These are phyloP conservation scores for Lyophyllum atratum DNA, from an alignment of 768 basidiomycete species.

Conservation along the genomic window DNA sequence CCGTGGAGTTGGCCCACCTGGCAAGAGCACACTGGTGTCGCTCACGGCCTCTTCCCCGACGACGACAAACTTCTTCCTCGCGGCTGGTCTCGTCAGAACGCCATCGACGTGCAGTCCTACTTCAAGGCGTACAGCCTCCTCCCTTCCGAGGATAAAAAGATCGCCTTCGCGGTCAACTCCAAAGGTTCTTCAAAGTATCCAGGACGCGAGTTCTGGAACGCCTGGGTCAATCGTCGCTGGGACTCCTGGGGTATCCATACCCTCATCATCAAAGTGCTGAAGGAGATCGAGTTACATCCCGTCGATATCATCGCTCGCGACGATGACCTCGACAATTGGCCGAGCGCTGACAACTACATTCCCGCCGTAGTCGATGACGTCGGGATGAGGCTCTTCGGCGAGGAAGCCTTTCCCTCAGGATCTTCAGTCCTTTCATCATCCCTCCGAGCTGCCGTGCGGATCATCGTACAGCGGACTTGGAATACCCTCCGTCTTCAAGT, in stretches of 20 bases:
- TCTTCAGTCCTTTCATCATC: background rate
- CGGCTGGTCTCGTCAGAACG: slow-evolving; percentile 11
- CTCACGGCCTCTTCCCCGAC: slow-evolving; percentile 8
- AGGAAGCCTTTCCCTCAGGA: slow-evolving; percentile 1
- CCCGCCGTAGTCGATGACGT: slow-evolving; percentile 8
- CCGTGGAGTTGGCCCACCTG: background rate
- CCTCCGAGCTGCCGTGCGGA: background rate
- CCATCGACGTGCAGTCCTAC: slow-evolving; percentile 13
- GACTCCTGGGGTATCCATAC: slow-evolving; percentile 14
- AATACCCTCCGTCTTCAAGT: background rate
- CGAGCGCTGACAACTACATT: slow-evolving; percentile 5
- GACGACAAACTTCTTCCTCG: slow-evolving; percentile 10
- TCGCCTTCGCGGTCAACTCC: slow-evolving; percentile 1
- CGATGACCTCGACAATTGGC: slow-evolving; percentile 4
- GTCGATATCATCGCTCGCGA: background rate
- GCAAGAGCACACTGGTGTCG: background rate
- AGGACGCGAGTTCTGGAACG: slow-evolving; percentile 16
- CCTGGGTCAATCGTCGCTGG: slow-evolving; percentile 9
- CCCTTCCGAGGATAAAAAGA: slow-evolving; percentile 3
- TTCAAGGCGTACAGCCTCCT: slow-evolving; percentile 9
- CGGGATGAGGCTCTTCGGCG: slow-evolving; percentile 9
- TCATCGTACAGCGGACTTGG: slow-evolving; percentile 6
- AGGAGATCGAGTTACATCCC: slow-evolving; percentile 8
- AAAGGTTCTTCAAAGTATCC: background rate
- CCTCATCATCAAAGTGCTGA: slow-evolving; percentile 7